A percentile compares a stretch with the other conserved stretches of the same genome.
phyloP scores from a whole-genome alignment of 2,329 filamentous ascomycete species.

The Daldinia sp. region DNA sequence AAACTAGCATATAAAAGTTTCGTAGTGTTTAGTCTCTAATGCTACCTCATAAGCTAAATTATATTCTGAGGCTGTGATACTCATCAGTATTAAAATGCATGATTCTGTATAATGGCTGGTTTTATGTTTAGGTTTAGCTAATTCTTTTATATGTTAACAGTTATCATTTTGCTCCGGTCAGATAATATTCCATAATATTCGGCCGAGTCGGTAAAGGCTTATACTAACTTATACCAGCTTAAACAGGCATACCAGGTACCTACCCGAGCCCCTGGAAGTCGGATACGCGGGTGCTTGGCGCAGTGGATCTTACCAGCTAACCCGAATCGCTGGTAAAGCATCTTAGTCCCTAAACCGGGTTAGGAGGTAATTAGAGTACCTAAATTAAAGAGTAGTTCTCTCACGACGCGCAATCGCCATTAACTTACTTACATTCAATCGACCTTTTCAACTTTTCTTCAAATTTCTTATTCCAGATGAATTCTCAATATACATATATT shows the following conservation, averaged over 20 bases:
- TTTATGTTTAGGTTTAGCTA: too few species aligned
- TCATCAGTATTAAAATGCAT: too few species aligned
- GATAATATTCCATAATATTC: neutral
- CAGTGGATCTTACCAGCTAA: slow-evolving; percentile 3
- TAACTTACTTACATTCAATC: neutral
- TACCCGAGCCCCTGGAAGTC: neutral
- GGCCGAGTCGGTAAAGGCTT: neutral
- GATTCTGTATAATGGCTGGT: too few species aligned
- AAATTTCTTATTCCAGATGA: neutral
- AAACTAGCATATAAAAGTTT: too few species aligned
- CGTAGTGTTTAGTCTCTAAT: too few species aligned
- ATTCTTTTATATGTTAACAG: too few species aligned
- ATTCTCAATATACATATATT: neutral
- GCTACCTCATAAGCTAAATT: too few species aligned
- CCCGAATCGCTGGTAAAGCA: neutral
- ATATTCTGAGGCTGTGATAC: too few species aligned
- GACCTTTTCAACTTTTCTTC: neutral
- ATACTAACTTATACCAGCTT: too few species aligned
- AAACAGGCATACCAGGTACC: neutral
- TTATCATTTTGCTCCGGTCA: too few species aligned
- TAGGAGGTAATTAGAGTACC: neutral
- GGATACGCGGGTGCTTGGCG: slow-evolving; percentile 6
- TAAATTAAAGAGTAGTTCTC: too few species aligned
- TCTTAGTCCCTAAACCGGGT: neutral
- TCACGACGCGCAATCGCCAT: slow-evolving; percentile 8